These are phyloP conservation scores for Scheffersomyces lignicola DNA, from an alignment of 1,139 yeast genomes.

Conservation along the genomic window DNA sequence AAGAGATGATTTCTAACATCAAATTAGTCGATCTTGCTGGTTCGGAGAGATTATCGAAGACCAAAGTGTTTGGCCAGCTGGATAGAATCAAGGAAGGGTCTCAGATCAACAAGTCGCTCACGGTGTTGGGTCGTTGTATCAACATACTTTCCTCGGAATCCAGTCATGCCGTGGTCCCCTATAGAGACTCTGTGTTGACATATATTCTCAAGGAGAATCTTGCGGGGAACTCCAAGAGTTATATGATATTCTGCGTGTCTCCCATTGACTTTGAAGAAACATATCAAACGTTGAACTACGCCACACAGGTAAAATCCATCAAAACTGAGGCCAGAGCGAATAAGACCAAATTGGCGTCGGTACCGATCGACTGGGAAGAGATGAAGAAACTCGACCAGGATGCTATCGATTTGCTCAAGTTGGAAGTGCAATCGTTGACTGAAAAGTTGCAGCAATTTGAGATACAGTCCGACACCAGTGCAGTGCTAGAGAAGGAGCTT, in stretches of 20 bases:
- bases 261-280: conserved; percentile 79
- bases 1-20: conserved; percentile 56
- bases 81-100: conserved; percentile 71
- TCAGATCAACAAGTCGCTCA: conserved; percentile 70
- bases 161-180: conserved; percentile 49
- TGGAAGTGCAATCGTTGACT: conserved; percentile 33
- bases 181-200: conserved; percentile 71
- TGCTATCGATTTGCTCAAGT: conserved; percentile 29
- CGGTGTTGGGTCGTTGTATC: conserved; percentile 75
- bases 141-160: conserved; percentile 40
- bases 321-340: conserved; percentile 58
- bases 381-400: conserved; percentile 25
- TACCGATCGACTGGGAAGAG: conserved; percentile 35
- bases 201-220: conserved; percentile 71
- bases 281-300: conserved; percentile 70
- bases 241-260: conserved; percentile 74
- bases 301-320: conserved; percentile 71
- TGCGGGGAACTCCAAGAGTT: conserved; percentile 74
- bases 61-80: conserved; percentile 60
- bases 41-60: conserved; percentile 64
- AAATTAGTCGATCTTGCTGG: conserved; percentile 82
- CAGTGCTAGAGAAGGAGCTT: conserved; percentile 5
- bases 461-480: conserved; percentile 5
- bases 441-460: conserved; percentile 18
- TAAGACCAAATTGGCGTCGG: conserved; percentile 30